Conservation (phyloP, 306 rosid species). For the Trifolium repens region DNA sequence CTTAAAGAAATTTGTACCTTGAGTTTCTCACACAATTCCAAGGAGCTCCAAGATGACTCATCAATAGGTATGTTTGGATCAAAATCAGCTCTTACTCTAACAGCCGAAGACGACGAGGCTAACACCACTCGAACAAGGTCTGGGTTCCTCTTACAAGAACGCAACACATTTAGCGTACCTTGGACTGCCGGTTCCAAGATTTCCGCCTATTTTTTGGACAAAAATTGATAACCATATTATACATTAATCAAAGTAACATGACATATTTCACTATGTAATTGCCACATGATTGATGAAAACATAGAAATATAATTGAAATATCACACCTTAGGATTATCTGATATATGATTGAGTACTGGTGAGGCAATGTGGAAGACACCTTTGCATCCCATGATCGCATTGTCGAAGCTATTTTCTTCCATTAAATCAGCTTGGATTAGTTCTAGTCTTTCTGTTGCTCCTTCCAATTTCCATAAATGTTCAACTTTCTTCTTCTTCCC, state of each 20-base stretch:
- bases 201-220: slow-evolving; percentile 52
- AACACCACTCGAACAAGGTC: slow-evolving; percentile 68
- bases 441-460: slow-evolving; percentile 75
- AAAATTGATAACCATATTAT: neutral
- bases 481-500: slow-evolving; percentile 69
- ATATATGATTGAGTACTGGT: slow-evolving; percentile 64
- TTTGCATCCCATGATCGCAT: slow-evolving; percentile 75
- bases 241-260: neutral
- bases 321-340: slow-evolving; percentile 80
- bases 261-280: neutral
- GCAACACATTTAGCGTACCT: slow-evolving; percentile 80
- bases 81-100: slow-evolving; percentile 64
- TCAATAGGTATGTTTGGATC: slow-evolving; percentile 65
- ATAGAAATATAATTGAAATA: neutral
- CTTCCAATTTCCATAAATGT: slow-evolving; percentile 81
- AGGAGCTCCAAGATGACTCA: slow-evolving; percentile 79
- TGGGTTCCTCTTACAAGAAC: slow-evolving; percentile 70
- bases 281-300: neutral
- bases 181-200: slow-evolving; percentile 70
- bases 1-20: slow-evolving; percentile 48
- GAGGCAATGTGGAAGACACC: slow-evolving; percentile 95
- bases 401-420: slow-evolving; percentile 80
- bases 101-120: slow-evolving; percentile 85
- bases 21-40: slow-evolving; percentile 58
- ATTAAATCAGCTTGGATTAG: slow-evolving; percentile 75